phyloP scores from a whole-genome alignment of 805 yeast species.

The Pichia cephalocereana region DNA sequence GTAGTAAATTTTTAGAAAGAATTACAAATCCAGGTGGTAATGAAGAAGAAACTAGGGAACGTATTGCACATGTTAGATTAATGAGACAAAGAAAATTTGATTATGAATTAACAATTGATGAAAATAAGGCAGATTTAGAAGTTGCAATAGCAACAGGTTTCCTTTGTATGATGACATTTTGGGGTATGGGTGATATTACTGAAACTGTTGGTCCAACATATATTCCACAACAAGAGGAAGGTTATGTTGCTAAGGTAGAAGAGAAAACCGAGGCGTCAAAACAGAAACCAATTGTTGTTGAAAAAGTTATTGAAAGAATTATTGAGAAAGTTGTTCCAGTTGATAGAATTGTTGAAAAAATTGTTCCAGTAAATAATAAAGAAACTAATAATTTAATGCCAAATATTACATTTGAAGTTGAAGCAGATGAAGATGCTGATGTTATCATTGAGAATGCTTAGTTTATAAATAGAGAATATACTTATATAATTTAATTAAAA shows the following conservation, averaged over 20 bases:
- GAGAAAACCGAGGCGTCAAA: not conserved
- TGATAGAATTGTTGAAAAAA: constrained; percentile 4
- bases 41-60: constrained; percentile 43
- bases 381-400: constrained; percentile 8
- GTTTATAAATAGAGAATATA: constrained; percentile 8
- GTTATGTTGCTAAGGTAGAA: not conserved
- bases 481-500: too few species aligned
- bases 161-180: constrained; percentile 55
- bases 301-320: constrained; percentile 7
- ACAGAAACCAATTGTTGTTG: constrained; percentile 2
- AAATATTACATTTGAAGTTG: constrained; percentile 22
- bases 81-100: constrained; percentile 53
- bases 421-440: constrained; percentile 24
- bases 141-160: constrained; percentile 53
- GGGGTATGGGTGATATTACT: constrained; percentile 50
- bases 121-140: constrained; percentile 36
- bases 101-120: constrained; percentile 48
- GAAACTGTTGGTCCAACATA: constrained; percentile 45
- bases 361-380: not conserved
- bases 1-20: constrained; percentile 42
- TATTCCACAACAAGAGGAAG: constrained; percentile 11
- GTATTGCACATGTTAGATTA: constrained; percentile 46
- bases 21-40: constrained; percentile 47
- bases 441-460: constrained; percentile 23
- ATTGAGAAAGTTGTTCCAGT: constrained; percentile 10